phyloP scores from a whole-genome alignment of 164 flowering plant genomes.

The Berberis thunbergii region DNA sequence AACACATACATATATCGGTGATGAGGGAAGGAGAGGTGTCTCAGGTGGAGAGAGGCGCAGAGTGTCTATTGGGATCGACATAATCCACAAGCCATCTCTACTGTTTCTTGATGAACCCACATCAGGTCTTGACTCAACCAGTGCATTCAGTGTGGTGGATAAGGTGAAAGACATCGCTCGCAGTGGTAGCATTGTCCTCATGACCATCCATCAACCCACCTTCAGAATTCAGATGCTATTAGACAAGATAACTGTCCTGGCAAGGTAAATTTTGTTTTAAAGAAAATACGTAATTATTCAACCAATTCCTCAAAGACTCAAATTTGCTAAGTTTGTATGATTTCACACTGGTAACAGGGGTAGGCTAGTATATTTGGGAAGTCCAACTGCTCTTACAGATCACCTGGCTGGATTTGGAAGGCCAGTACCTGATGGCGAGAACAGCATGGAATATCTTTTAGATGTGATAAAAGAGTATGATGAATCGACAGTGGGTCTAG shows the following conservation, averaged over 20 bases:
- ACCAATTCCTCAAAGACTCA: too few species aligned
- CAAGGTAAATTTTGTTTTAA: constrained; percentile 27
- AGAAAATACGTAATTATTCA: too few species aligned
- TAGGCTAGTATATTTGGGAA: constrained; percentile 50
- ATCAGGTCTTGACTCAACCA: constrained; percentile 73
- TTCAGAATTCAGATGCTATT: constrained; percentile 68
- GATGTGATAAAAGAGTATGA: constrained; percentile 80
- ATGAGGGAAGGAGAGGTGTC: constrained; percentile 70
- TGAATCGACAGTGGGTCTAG: constrained; percentile 60
- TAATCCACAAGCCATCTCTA: constrained; percentile 69
- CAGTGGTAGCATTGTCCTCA: constrained; percentile 68
- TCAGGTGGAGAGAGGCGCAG: constrained; percentile 77
- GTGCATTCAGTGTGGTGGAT: constrained; percentile 73
- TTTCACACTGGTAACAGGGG: constrained; percentile 33
- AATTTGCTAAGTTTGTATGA: too few species aligned
- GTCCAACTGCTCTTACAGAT: constrained; percentile 35
- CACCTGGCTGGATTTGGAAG: constrained; percentile 62
- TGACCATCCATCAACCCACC: constrained; percentile 87
- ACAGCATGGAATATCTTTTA: constrained; percentile 59
- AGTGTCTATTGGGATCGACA: constrained; percentile 78
- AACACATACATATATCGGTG: constrained; percentile 60
- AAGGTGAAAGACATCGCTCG: constrained; percentile 66
- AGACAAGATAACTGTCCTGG: constrained; percentile 57
- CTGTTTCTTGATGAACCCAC: constrained; percentile 82
- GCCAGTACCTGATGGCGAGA: constrained; percentile 65